Percentiles rank a stretch among this genome's conserved stretches.
phyloP scores from a whole-genome alignment of 2,329 filamentous ascomycete species.

The Exophiala spinifera region DNA sequence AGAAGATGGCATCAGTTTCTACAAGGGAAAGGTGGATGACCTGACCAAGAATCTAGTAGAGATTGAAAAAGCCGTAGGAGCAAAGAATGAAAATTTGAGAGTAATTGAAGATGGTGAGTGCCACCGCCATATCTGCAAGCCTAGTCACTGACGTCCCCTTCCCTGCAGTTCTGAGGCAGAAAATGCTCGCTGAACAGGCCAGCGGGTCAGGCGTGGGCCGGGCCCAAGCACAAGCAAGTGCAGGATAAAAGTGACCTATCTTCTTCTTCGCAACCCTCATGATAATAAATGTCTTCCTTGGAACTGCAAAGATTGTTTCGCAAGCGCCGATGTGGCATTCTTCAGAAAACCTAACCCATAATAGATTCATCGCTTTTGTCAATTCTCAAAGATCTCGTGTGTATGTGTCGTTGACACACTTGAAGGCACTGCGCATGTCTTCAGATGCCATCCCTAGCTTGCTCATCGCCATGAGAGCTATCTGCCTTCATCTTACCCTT shows the following conservation, averaged over 20 bases:
- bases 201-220: conserved; percentile 7
- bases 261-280: no score
- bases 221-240: conserved; percentile 19
- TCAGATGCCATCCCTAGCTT: background rate
- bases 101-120: conserved; percentile 80
- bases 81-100: conserved; percentile 79
- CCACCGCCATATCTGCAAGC: background rate
- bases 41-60: conserved; percentile 63
- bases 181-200: conserved; percentile 46
- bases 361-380: background rate
- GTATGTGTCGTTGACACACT: background rate
- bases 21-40: conserved; percentile 65
- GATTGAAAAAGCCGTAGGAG: conserved; percentile 64
- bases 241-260: conserved; percentile 16
- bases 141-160: background rate
- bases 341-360: background rate
- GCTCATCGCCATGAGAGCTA: background rate
- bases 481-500: conserved; percentile 3
- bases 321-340: background rate
- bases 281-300: no score
- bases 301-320: background rate
- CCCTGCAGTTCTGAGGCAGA: conserved; percentile 49
- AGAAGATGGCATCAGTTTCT: conserved; percentile 63
- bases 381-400: background rate
- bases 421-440: background rate